Percentiles rank a stretch among this genome's conserved stretches.
These are phyloP conservation scores for Lachancea waltii DNA, from an alignment of 805 yeast genomes.

Conservation along the genomic window DNA sequence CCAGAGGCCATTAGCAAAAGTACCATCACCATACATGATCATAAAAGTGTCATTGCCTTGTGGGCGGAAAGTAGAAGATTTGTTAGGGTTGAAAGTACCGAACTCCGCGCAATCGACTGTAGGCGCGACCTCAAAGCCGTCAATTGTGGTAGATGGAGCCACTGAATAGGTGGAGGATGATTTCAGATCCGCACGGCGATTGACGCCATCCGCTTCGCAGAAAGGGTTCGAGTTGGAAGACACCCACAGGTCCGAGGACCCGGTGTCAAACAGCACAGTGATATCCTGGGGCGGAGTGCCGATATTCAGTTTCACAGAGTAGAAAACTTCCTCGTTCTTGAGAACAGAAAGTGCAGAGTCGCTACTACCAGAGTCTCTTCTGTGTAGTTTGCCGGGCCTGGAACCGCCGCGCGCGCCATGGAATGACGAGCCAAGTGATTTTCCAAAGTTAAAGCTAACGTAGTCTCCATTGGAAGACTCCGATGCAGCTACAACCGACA, in stretches of 20 bases:
- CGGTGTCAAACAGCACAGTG: conserved; percentile 42
- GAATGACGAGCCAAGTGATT: conserved; percentile 19
- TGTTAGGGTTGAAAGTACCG: conserved; percentile 15
- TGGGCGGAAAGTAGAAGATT: conserved; percentile 14
- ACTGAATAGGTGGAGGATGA: background rate
- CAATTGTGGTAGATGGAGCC: conserved; percentile 10
- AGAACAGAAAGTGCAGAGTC: background rate
- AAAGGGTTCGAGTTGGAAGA: conserved; percentile 32
- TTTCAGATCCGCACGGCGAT: conserved; percentile 1
- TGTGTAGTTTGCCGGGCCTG: background rate
- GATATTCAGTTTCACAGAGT: conserved; percentile 26
- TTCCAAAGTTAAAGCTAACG: conserved; percentile 17
- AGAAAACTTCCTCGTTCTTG: conserved; percentile 20
- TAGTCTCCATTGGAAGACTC: background rate
- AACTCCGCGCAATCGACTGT: conserved; percentile 19
- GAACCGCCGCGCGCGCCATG: conserved; percentile 7
- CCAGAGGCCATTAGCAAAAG: conserved; percentile 48
- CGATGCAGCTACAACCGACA: background rate
- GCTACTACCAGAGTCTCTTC: too few relatives aligned
- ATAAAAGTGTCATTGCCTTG: conserved; percentile 25
- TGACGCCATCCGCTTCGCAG: conserved; percentile 14
- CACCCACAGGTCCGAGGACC: conserved; percentile 46
- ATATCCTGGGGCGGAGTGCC: conserved; percentile 41
- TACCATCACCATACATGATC: conserved; percentile 43
- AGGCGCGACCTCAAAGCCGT: conserved; percentile 13